Evolutionary conservation across 345 rosid species (phyloP).

Genomic region (Odontarrhena argentea): DNA sequence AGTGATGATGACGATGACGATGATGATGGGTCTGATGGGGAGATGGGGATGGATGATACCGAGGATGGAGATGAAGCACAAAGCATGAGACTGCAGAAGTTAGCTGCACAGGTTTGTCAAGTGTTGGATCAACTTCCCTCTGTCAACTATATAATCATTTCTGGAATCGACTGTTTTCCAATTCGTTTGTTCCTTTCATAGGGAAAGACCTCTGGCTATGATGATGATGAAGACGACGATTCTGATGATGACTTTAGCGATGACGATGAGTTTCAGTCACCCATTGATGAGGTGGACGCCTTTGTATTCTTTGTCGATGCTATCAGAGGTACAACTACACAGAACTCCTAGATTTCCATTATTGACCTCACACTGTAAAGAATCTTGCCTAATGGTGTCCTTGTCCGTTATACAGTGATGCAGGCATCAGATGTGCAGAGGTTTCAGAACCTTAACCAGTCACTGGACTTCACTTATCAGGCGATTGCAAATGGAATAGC

Average conservation of each 20-base stretch:
- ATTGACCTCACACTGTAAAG: background rate
- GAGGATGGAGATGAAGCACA: slow-evolving; percentile 98
- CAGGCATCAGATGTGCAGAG: slow-evolving; percentile 76
- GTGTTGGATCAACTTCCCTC: slow-evolving; percentile 16
- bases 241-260: slow-evolving; percentile 93
- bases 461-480: slow-evolving; percentile 80
- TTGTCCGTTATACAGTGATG: slow-evolving; percentile 51
- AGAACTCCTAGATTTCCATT: slow-evolving; percentile 1
- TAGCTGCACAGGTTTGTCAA: slow-evolving; percentile 82
- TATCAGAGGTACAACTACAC: slow-evolving; percentile 60
- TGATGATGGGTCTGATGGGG: slow-evolving; percentile 85
- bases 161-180: background rate
- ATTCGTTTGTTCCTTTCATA: slow-evolving; percentile 9
- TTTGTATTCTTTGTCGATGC: slow-evolving; percentile 90
- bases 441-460: slow-evolving; percentile 81
- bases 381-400: slow-evolving; percentile 1
- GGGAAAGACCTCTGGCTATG: slow-evolving; percentile 75
- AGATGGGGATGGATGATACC: slow-evolving; percentile 91
- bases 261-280: slow-evolving; percentile 92
- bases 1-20: slow-evolving; percentile 86
- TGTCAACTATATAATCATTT: background rate
- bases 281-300: slow-evolving; percentile 97
- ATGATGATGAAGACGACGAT: slow-evolving; percentile 62
- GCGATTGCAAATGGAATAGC: slow-evolving; percentile 89
- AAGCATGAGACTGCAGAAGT: slow-evolving; percentile 69